These are phyloP conservation scores for Pezicula radicicola DNA, from an alignment of 2,329 filamentous ascomycete species.

Conservation along the genomic window DNA sequence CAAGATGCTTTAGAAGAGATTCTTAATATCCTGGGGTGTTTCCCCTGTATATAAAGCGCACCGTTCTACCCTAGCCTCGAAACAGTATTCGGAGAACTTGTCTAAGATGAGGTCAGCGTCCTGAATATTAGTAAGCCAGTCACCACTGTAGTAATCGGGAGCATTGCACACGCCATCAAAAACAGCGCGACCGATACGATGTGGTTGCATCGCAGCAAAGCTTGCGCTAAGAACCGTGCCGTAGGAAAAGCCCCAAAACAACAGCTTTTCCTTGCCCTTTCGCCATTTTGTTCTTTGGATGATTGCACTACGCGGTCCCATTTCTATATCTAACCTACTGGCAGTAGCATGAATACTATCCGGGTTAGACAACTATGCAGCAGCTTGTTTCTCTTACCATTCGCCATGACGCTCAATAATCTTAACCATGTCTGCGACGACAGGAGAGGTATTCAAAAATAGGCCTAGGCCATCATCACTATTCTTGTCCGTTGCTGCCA, in stretches of 20 bases:
- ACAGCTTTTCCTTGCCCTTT: slow-evolving; percentile 29
- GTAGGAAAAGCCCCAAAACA: slow-evolving; percentile 48
- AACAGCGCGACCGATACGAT: slow-evolving; percentile 35
- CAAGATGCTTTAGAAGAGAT: slow-evolving; percentile 3
- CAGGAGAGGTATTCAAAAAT: slow-evolving; percentile 42
- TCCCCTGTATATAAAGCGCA: slow-evolving; percentile 18
- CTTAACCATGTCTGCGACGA: slow-evolving; percentile 46
- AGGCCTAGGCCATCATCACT: slow-evolving; percentile 19
- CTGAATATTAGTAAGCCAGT: slow-evolving; percentile 38
- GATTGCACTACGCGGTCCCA: not conserved
- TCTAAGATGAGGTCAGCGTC: slow-evolving; percentile 24
- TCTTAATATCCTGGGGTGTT: slow-evolving; percentile 3
- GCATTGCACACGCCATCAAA: slow-evolving; percentile 16
- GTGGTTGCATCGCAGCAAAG: slow-evolving; percentile 39
- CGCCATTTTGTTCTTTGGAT: slow-evolving; percentile 5
- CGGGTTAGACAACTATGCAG: not conserved
- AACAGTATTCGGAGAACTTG: slow-evolving; percentile 22
- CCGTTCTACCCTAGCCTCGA: slow-evolving; percentile 25
- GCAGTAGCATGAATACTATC: not conserved
- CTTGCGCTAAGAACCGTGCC: slow-evolving; percentile 38
- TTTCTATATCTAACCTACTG: not conserved
- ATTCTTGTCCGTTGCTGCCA: too few relatives aligned
- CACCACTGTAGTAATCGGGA: slow-evolving; percentile 21
- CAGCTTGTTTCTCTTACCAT: slow-evolving; percentile 27
- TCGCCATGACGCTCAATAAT: slow-evolving; percentile 41